Percentiles rank a stretch among this genome's conserved stretches.
phyloP scores from a whole-genome alignment of 345 rosid genomes.

The Moringa oleifera region DNA sequence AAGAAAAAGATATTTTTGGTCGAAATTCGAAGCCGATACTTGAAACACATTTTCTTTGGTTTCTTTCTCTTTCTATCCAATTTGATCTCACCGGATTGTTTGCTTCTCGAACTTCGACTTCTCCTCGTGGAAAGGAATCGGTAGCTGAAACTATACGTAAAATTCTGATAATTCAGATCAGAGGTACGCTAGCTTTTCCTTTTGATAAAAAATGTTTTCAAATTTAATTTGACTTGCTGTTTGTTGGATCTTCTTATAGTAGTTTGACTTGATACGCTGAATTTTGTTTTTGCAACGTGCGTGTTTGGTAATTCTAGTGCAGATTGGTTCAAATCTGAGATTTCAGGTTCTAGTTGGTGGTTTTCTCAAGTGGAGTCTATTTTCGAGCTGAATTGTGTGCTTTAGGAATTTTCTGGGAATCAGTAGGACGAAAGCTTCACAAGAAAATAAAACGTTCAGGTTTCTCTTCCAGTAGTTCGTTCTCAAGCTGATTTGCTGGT shows the following conservation, averaged over 20 bases:
- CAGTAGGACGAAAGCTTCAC: not conserved
- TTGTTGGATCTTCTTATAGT: constrained; percentile 10
- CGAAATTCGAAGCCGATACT: constrained; percentile 26
- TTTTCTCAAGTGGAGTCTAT: not conserved
- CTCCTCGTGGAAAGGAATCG: constrained; percentile 7
- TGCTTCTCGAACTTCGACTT: not conserved
- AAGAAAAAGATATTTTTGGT: constrained; percentile 7
- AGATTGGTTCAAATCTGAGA: constrained; percentile 21
- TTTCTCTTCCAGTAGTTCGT: not conserved
- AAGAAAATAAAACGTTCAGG: not conserved
- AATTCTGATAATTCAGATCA: constrained; percentile 25
- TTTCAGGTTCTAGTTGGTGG: constrained; percentile 6
- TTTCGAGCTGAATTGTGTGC: constrained; percentile 3
- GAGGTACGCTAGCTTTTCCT: constrained; percentile 20
- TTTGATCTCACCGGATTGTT: constrained; percentile 10
- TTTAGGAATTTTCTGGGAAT: not conserved
- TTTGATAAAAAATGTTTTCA: not conserved
- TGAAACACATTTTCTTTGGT: not conserved
- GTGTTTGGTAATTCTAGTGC: constrained; percentile 10
- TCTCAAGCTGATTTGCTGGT: not conserved
- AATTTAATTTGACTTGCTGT: constrained; percentile 9
- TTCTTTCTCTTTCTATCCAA: not conserved
- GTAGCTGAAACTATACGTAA: constrained; percentile 12
- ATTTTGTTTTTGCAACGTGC: constrained; percentile 10
- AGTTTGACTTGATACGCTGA: constrained; percentile 19